Evolutionary conservation across 345 rosid species (phyloP).

Genomic region (Lepidium sativum): DNA sequence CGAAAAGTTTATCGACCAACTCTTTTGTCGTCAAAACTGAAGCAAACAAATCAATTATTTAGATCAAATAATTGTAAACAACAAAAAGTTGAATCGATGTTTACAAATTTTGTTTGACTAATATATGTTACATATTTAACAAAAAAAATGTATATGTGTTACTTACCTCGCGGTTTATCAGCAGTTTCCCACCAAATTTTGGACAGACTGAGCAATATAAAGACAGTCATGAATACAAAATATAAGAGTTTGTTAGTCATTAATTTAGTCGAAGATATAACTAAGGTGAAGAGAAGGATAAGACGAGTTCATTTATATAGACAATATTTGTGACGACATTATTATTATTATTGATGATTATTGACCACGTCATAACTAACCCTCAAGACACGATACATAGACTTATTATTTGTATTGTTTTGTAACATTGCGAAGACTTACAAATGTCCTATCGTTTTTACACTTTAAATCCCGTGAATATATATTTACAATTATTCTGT

Average conservation of each 20-base stretch:
- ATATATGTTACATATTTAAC: not conserved
- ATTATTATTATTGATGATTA: too few relatives aligned
- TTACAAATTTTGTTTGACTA: not conserved
- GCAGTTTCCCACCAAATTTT: slow-evolving; percentile 22
- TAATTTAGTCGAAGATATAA: too few relatives aligned
- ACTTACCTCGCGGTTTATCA: slow-evolving; percentile 8
- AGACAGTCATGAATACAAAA: slow-evolving; percentile 1
- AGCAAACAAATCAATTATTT: not conserved
- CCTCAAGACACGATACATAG: not conserved
- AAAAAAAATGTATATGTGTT: too few relatives aligned
- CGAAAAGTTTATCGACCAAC: slow-evolving; percentile 10
- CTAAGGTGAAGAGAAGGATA: too few relatives aligned
- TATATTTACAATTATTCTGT: too few relatives aligned
- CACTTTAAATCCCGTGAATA: too few relatives aligned
- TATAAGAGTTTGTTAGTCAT: slow-evolving; percentile 1
- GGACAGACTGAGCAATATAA: slow-evolving; percentile 7
- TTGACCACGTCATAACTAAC: too few relatives aligned
- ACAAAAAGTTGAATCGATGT: not conserved
- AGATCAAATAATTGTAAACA: not conserved
- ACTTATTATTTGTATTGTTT: not conserved
- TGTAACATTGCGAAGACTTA: not conserved
- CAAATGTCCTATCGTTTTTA: not conserved
- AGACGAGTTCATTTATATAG: slow-evolving; percentile 9
- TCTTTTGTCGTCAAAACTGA: slow-evolving; percentile 8
- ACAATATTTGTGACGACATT: too few relatives aligned